A percentile compares a stretch with the other conserved stretches of the same genome.
These are phyloP conservation scores for Lentinula detonsa DNA, from an alignment of 768 basidiomycete genomes.

Conservation along the genomic window DNA sequence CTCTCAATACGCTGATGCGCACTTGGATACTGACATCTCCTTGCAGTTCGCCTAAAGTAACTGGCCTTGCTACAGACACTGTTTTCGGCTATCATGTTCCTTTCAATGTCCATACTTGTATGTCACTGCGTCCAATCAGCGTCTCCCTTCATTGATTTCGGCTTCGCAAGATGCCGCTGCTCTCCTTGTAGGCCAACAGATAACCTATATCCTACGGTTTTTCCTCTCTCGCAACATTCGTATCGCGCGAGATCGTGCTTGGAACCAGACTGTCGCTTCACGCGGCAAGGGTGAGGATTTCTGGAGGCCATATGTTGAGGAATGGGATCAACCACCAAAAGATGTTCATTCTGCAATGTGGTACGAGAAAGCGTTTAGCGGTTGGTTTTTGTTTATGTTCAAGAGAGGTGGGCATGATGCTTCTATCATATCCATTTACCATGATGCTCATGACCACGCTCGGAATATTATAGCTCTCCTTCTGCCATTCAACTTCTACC, in stretches of 20 bases:
- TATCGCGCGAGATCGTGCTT: constrained; percentile 71
- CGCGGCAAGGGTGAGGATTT: constrained; percentile 79
- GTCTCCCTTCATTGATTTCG: background rate
- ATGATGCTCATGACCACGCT: background rate
- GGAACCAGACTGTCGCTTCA: constrained; percentile 78
- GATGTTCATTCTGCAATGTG: constrained; percentile 21
- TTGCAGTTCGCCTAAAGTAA: constrained; percentile 54
- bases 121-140: constrained; percentile 8
- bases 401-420: constrained; percentile 32
- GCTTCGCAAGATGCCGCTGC: constrained; percentile 58
- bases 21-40: background rate
- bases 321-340: constrained; percentile 61
- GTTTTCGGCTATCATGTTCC: constrained; percentile 63
- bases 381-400: constrained; percentile 36
- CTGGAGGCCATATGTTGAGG: constrained; percentile 81
- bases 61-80: constrained; percentile 55
- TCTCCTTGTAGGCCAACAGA: constrained; percentile 67
- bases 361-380: constrained; percentile 27
- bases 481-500: constrained; percentile 60
- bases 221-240: constrained; percentile 82
- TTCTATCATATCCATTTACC: background rate
- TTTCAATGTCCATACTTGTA: constrained; percentile 69
- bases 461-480: constrained; percentile 39
- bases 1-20: background rate
- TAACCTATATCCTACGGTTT: constrained; percentile 71